Conservation (phyloP, 2,329 filamentous ascomycete genomes). For the Neoscytalidium dimidiatum region DNA sequence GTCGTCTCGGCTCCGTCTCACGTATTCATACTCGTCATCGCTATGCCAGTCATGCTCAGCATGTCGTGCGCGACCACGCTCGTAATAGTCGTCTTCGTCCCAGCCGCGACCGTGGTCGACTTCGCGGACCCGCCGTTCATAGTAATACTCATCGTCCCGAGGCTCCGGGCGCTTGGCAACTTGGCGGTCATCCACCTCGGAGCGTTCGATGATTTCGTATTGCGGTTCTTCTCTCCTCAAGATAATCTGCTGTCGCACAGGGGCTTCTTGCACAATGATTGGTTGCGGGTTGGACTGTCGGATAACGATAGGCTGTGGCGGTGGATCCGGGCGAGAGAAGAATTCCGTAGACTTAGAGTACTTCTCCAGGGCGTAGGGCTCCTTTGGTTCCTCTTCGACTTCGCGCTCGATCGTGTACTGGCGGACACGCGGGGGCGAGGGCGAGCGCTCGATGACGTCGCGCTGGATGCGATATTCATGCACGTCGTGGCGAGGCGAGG, state of each 20-base stretch:
- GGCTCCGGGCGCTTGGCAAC: constrained; percentile 42
- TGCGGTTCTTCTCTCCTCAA: constrained; percentile 55
- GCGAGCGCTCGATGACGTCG: constrained; percentile 47
- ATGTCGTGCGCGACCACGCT: constrained; percentile 35
- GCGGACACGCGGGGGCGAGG: constrained; percentile 41
- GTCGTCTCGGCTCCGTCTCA: constrained; percentile 52
- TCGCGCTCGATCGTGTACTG: constrained; percentile 44
- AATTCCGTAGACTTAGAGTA: constrained; percentile 57
- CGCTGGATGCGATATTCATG: constrained; percentile 56
- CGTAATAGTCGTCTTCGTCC: constrained; percentile 38
- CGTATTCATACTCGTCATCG: constrained; percentile 64
- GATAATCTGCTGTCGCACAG: constrained; percentile 48
- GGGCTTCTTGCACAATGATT: constrained; percentile 58
- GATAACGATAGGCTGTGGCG: constrained; percentile 50
- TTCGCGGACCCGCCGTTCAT: constrained; percentile 59
- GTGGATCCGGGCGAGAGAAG: constrained; percentile 49
- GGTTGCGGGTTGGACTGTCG: constrained; percentile 51
- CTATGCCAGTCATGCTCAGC: constrained; percentile 47
- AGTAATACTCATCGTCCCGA: constrained; percentile 63
- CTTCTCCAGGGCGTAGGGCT: constrained; percentile 49
- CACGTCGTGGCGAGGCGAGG: constrained; percentile 47
- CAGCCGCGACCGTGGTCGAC: constrained; percentile 51
- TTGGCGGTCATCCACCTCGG: constrained; percentile 55
- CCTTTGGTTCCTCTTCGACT: constrained; percentile 44
- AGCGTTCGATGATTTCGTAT: constrained; percentile 61